Conservation (phyloP, 441 rosid species). For the Sinapis alba region DNA sequence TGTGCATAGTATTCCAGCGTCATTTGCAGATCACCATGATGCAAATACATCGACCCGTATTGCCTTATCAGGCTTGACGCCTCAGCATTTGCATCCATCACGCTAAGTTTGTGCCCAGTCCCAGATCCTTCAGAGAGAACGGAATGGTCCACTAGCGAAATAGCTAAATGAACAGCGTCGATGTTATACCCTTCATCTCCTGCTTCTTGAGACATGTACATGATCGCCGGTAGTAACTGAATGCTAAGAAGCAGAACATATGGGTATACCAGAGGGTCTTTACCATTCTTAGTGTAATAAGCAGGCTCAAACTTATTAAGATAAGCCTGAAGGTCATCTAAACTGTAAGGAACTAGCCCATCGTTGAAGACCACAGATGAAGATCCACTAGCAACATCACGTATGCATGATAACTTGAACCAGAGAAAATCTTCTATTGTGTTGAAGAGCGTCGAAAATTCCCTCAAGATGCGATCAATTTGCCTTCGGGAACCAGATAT, state of each 20-base stretch:
- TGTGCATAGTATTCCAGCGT: conserved; percentile 94
- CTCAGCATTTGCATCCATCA: conserved; percentile 93
- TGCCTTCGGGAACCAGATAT: conserved; percentile 90
- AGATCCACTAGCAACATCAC: conserved; percentile 59
- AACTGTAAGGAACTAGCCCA: conserved; percentile 69
- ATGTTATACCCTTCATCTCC: conserved; percentile 75
- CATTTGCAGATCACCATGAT: conserved; percentile 69
- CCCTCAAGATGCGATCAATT: conserved; percentile 82
- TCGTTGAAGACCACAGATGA: conserved; percentile 69
- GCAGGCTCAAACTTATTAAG: conserved; percentile 93
- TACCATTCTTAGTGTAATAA: conserved; percentile 90
- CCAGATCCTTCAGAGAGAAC: conserved; percentile 74
- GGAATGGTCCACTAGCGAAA: conserved; percentile 80
- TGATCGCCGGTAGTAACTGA: conserved; percentile 83
- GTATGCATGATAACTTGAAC: conserved; percentile 80
- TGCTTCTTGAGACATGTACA: conserved; percentile 73
- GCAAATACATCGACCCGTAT: conserved; percentile 78
- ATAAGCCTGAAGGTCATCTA: conserved; percentile 93
- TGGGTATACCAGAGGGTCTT: conserved; percentile 93
- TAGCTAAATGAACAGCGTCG: conserved; percentile 81
- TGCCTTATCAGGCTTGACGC: conserved; percentile 88
- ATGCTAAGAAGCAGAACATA: conserved; percentile 85
- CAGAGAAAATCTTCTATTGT: conserved; percentile 97
- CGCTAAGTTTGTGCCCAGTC: conserved; percentile 64
- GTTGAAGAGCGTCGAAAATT: conserved; percentile 71